Conservation (phyloP, 2,329 filamentous ascomycete genomes). For the Cladosporium sphaerospermum region DNA sequence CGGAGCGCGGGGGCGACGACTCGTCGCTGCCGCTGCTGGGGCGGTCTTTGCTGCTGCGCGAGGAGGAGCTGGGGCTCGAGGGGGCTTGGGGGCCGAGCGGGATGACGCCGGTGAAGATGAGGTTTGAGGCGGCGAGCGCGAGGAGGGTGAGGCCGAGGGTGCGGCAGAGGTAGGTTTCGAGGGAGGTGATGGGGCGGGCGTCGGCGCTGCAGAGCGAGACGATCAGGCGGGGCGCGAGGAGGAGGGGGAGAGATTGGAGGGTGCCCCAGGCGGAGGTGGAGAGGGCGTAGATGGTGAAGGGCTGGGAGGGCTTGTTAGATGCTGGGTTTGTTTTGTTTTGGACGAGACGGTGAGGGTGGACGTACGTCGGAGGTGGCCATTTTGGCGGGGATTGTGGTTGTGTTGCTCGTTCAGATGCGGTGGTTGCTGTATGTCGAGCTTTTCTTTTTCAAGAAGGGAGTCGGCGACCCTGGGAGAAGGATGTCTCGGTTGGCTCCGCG, state of each 20-base stretch:
- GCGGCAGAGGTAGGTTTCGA: conserved; percentile 70
- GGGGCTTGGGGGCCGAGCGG: conserved; percentile 44
- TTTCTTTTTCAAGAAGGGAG: not conserved
- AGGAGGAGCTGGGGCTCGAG: not conserved
- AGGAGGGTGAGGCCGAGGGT: conserved; percentile 63
- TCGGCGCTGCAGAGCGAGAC: conserved; percentile 53
- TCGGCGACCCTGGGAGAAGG: not conserved
- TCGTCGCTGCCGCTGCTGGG: conserved; percentile 10
- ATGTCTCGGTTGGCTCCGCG: not conserved
- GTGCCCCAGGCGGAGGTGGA: conserved; percentile 40
- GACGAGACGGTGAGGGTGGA: not conserved
- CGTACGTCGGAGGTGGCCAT: conserved; percentile 9
- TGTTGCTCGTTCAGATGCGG: not conserved
- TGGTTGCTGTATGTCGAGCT: not conserved
- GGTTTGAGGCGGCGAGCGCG: conserved; percentile 55
- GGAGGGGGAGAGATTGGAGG: conserved; percentile 46
- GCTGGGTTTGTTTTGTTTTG: not conserved
- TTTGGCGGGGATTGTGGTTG: not conserved
- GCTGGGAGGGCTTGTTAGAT: conserved; percentile 23
- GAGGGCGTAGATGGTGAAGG: conserved; percentile 40
- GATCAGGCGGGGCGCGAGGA: conserved; percentile 56
- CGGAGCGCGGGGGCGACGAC: not conserved
- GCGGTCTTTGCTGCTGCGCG: conserved; percentile 5
- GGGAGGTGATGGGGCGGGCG: conserved; percentile 49
- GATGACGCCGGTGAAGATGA: conserved; percentile 65